Base-by-base conservation (phyloP, 2,329 filamentous ascomycete species). In the Sclerotinia glacialis region DNA sequence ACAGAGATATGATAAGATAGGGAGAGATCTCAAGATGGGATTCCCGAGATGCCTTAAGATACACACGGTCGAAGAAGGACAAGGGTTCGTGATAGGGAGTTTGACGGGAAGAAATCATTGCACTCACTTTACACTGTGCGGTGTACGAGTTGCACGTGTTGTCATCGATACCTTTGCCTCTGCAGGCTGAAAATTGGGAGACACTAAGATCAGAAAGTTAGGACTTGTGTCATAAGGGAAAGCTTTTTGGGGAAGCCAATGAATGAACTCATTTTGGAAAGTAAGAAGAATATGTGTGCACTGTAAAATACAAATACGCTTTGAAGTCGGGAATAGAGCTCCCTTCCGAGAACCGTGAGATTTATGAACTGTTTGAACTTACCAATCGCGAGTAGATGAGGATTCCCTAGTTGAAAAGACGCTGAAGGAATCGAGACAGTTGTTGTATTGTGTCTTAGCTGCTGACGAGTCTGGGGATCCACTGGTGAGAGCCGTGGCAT, bases 111-210 rank as follows among this genome's bases (percentile, higher is more conserved):
- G 8, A 49, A 60, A 31, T 23, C 12, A 34, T 18, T 31, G 12
- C 16, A 60, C 56, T 49, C 28, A 49, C 56, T 60, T 60, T 68
- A 61, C 67, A 67, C 44, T 68, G 67, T 23, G 67, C 67, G 14
- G 46, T 67, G n/a, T 67, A 69, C 16, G 65, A 65, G 34, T 69
- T 67, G 56, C 67, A 69, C 9, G 61, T 69, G 18, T 69, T 69
- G n/a, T 69, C 67, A 0, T 16, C 67, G 16, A 31, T 54, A 5
- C 60, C 65, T 8, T 61, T 62, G 50, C 60, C 65, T 44, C 55
- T 66, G 23, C 67, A 69, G 11, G 60, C 26, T 18, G 52, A 65
- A 37, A 69, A 69, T 5, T 34, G 37, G 14, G 61, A 64, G 3
- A 64, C 50, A 64, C 60, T 58, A 31, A 58, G n/a, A 28, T 14